phyloP scores from a whole-genome alignment of 768 basidiomycete genomes.

The Sarcodon sp. region DNA sequence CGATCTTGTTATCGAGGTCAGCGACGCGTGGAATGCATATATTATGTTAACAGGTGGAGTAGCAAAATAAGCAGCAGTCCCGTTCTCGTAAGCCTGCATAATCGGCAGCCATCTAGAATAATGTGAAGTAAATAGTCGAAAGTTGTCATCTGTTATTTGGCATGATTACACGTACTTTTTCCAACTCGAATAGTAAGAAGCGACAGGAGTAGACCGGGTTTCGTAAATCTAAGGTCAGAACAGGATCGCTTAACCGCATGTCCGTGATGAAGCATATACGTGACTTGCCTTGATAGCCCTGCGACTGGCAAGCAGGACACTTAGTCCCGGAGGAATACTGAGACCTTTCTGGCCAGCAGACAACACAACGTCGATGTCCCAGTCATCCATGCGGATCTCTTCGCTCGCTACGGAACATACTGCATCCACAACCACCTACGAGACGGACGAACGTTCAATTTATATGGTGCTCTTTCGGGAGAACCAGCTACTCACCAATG shows the following conservation, averaged over 20 bases:
- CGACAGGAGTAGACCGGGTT: slow-evolving; percentile 46
- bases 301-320: slow-evolving; percentile 72
- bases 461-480: slow-evolving; percentile 2
- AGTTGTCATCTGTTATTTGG: not conserved
- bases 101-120: slow-evolving; percentile 70
- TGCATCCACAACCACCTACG: slow-evolving; percentile 71
- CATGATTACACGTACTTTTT: slow-evolving; percentile 37
- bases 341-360: slow-evolving; percentile 89
- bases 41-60: slow-evolving; percentile 93
- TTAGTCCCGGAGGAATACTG: slow-evolving; percentile 85
- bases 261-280: slow-evolving; percentile 1
- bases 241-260: slow-evolving; percentile 3
- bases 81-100: slow-evolving; percentile 87
- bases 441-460: not conserved
- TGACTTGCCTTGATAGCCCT: slow-evolving; percentile 54
- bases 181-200: slow-evolving; percentile 86
- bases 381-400: slow-evolving; percentile 88
- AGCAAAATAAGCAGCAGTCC: slow-evolving; percentile 80
- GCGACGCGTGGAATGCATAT: slow-evolving; percentile 79
- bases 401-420: slow-evolving; percentile 96
- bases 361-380: slow-evolving; percentile 84
- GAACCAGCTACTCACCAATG: slow-evolving; percentile 37
- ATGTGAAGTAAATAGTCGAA: not conserved
- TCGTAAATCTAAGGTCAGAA: slow-evolving; percentile 34
- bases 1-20: slow-evolving; percentile 54